These are phyloP conservation scores for Talaromyces liani DNA, from an alignment of 495 filamentous ascomycete species.

Conservation along the genomic window DNA sequence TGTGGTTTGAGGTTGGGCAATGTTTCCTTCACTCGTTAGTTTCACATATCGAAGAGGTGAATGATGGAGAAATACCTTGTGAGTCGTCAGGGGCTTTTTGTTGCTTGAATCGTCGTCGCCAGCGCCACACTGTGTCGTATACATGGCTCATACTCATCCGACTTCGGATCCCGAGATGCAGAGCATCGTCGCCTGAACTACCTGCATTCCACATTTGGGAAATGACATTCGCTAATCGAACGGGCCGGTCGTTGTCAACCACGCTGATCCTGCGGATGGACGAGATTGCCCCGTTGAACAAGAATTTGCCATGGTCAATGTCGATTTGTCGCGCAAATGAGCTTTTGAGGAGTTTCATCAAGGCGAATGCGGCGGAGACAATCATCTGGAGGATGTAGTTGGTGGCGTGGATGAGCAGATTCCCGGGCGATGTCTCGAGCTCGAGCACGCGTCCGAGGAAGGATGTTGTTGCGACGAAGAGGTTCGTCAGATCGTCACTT, in stretches of 20 bases:
- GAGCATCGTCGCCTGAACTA: slow-evolving; percentile 27
- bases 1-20: slow-evolving; percentile 23
- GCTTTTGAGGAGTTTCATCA: slow-evolving; percentile 81
- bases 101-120: slow-evolving; percentile 39
- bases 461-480: slow-evolving; percentile 53
- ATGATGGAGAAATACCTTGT: slow-evolving; percentile 24
- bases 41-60: no score
- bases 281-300: slow-evolving; percentile 72
- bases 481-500: slow-evolving; percentile 62
- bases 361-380: slow-evolving; percentile 74
- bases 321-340: slow-evolving; percentile 62
- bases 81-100: slow-evolving; percentile 33
- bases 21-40: slow-evolving; percentile 14
- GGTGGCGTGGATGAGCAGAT: slow-evolving; percentile 63
- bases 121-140: slow-evolving; percentile 43
- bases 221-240: slow-evolving; percentile 38
- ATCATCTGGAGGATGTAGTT: slow-evolving; percentile 94
- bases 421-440: slow-evolving; percentile 38
- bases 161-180: slow-evolving; percentile 39
- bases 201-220: slow-evolving; percentile 45
- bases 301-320: slow-evolving; percentile 62
- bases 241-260: slow-evolving; percentile 75
- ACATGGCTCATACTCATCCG: slow-evolving; percentile 47
- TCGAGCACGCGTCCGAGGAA: slow-evolving; percentile 40
- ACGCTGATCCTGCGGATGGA: slow-evolving; percentile 76